phyloP scores from a whole-genome alignment of 306 rosid genomes.

The Oxytropis ochrocephala region DNA sequence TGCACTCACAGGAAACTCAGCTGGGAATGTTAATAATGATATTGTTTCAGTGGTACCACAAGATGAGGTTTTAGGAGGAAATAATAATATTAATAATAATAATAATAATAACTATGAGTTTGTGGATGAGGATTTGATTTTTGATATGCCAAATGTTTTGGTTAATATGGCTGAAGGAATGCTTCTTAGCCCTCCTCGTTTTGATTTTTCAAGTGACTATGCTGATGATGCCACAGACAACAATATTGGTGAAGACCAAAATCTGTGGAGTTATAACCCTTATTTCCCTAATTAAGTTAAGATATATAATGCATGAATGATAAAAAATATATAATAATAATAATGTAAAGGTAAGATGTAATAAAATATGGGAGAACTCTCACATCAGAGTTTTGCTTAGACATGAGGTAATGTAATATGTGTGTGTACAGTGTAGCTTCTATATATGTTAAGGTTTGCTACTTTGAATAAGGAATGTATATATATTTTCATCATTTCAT shows the following conservation, averaged over 20 bases:
- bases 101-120: conserved; percentile 18
- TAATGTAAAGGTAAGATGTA: conserved; percentile 11
- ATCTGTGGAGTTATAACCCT: conserved; percentile 45
- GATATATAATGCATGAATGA: background rate
- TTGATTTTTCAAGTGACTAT: conserved; percentile 24
- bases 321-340: background rate
- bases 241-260: conserved; percentile 13
- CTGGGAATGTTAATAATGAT: background rate
- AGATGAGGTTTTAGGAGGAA: background rate
- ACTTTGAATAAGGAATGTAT: no score
- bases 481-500: no score
- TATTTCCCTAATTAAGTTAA: background rate
- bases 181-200: conserved; percentile 91
- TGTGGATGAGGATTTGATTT: conserved; percentile 83
- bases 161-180: conserved; percentile 86
- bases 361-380: conserved; percentile 31
- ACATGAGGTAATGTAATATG: conserved; percentile 18
- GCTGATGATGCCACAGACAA: background rate
- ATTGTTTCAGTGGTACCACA: background rate
- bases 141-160: conserved; percentile 82
- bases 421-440: background rate
- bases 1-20: background rate
- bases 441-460: background rate
- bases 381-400: conserved; percentile 29
- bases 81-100: background rate